phyloP scores from a whole-genome alignment of 108 stramenopile species.

The Cyclotella atomus region DNA sequence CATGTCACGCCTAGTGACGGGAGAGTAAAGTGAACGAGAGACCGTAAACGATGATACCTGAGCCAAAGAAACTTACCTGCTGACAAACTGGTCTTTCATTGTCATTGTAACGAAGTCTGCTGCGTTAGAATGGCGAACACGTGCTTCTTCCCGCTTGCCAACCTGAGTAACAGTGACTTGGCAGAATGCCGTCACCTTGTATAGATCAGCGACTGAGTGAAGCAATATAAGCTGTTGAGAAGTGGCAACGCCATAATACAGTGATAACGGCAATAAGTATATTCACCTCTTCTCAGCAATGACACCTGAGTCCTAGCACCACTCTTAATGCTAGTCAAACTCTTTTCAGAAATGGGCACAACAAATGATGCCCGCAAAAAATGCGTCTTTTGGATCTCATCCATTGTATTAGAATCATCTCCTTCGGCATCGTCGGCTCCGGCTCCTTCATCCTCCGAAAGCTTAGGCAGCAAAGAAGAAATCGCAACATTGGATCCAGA shows the following conservation, averaged over 20 bases:
- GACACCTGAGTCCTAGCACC: constrained; percentile 81
- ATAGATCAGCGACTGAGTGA: constrained; percentile 73
- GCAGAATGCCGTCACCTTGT: constrained; percentile 79
- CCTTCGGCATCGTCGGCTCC: background rate
- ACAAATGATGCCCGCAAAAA: constrained; percentile 73
- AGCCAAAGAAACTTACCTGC: constrained; percentile 15
- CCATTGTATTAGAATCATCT: constrained; percentile 31
- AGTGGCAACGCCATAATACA: background rate
- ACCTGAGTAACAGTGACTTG: constrained; percentile 86
- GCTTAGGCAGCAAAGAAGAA: constrained; percentile 11
- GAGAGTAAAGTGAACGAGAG: background rate
- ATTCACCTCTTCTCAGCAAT: constrained; percentile 53
- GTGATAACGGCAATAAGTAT: background rate
- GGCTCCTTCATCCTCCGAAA: constrained; percentile 1
- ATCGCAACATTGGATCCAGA: background rate
- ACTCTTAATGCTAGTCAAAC: constrained; percentile 76
- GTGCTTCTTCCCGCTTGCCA: constrained; percentile 46
- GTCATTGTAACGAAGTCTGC: constrained; percentile 87
- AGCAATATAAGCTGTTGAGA: background rate
- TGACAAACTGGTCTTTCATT: constrained; percentile 92
- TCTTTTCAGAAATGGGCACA: constrained; percentile 74
- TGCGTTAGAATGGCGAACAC: constrained; percentile 65
- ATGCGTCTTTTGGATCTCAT: constrained; percentile 63
- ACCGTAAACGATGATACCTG: background rate
- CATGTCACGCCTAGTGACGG: constrained; percentile 69